Evolutionary conservation across 352 stramenopile species (phyloP), one percentile per base, ranked within the genome.

Genomic region (Phytopythium vexans): DNA sequence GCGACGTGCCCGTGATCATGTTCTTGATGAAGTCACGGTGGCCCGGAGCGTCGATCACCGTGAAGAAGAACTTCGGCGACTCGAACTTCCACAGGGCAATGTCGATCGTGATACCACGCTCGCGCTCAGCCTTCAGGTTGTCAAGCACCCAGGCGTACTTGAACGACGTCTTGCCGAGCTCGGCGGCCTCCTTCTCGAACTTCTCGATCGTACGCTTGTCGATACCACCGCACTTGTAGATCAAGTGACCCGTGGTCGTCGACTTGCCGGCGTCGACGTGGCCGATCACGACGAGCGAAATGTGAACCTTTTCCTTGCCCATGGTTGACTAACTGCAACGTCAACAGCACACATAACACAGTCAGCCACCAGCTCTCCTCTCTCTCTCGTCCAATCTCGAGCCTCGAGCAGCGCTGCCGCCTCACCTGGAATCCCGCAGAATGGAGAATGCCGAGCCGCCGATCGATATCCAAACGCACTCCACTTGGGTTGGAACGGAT

Each of bases 11-110:
- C 39, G 96, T 98, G 70, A 99, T 99, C 96, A 99, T 99, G 78
- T 99, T 99, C 92, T 99, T 99, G 75, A 99, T 99, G 78, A 98
- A 99, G 72, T 99, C 95, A 73, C 92, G 84, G 81, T 99, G 95
- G 37, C 96, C 97, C 39, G 97, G 97, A 41, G 94, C 88, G 86
- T 99, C 97, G 74, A 99, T 98, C 52, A 99, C 85, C 51, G 96
- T 99, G 74, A 97, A 99, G 72, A 94, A 74, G 82, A 93, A 98
- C 68, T 98, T 98, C 47, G 86, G 68, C 16, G 96, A 97, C 79
- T 98, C 88, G 77, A 99, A 99, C 73, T 99, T 99, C 86, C 90
- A 98, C 60, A 98, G 67, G 36, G 95, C 82, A 74, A 98, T 97
- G 68, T 99, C 94, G 73, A 99, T 99, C 49, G 77, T 98, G 71